These are phyloP conservation scores for Fusarium coffeatum DNA, from an alignment of 2,329 filamentous ascomycete genomes.

Conservation along the genomic window DNA sequence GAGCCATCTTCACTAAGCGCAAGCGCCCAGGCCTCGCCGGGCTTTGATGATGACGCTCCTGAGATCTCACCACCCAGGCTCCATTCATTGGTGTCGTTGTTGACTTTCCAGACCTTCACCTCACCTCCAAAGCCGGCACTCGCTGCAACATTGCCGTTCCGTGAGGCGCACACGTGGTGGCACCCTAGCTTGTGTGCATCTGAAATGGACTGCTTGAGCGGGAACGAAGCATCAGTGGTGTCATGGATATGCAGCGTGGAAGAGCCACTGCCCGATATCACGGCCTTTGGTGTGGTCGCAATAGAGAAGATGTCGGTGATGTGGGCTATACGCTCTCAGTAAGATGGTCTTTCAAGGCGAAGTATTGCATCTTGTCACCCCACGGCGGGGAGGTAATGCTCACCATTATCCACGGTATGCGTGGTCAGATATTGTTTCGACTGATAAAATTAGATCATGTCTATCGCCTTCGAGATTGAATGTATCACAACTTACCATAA, in stretches of 20 bases:
- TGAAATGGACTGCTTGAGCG: slow-evolving; percentile 81
- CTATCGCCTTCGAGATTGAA: not conserved
- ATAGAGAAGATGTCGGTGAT: slow-evolving; percentile 86
- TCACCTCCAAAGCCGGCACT: slow-evolving; percentile 92
- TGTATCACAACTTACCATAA: slow-evolving; percentile 45
- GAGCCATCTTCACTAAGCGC: slow-evolving; percentile 85
- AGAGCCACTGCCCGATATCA: slow-evolving; percentile 87
- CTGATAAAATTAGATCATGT: slow-evolving; percentile 59
- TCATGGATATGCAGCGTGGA: slow-evolving; percentile 85
- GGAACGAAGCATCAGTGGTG: slow-evolving; percentile 76
- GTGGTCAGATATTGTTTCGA: slow-evolving; percentile 98
- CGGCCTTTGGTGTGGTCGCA: slow-evolving; percentile 76
- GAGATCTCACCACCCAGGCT: slow-evolving; percentile 55
- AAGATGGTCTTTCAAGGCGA: slow-evolving; percentile 20
- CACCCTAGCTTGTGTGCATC: slow-evolving; percentile 88
- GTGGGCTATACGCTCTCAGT: slow-evolving; percentile 69
- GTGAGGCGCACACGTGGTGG: slow-evolving; percentile 83
- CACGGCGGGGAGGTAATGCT: slow-evolving; percentile 52
- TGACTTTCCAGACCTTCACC: slow-evolving; percentile 81
- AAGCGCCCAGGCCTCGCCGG: slow-evolving; percentile 86
- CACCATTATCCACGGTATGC: slow-evolving; percentile 89
- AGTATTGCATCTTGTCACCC: slow-evolving; percentile 20
- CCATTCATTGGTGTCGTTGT: slow-evolving; percentile 68
- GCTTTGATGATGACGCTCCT: slow-evolving; percentile 62
- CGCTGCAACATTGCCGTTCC: slow-evolving; percentile 77